phyloP scores from a whole-genome alignment of 768 basidiomycete species.

The Macrocybe gigantea region DNA sequence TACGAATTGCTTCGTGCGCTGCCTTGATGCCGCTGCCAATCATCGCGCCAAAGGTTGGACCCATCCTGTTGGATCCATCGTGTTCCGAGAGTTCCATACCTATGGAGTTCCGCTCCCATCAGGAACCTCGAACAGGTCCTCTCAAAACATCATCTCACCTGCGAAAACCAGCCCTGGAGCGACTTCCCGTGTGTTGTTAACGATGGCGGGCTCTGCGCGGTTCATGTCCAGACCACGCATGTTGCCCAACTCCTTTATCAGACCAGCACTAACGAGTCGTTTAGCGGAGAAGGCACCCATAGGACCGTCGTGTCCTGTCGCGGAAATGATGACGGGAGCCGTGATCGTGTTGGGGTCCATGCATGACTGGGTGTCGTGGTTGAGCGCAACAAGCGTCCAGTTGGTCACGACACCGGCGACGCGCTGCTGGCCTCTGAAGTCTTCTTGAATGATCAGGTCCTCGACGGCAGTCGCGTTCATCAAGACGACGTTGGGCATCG shows the following conservation, averaged over 20 bases:
- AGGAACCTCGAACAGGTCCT: not conserved
- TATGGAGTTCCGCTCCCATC: constrained; percentile 15
- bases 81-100: constrained; percentile 84
- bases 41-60: constrained; percentile 79
- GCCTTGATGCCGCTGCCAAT: constrained; percentile 72
- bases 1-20: constrained; percentile 55
- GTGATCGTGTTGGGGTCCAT: constrained; percentile 81
- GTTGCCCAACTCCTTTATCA: constrained; percentile 69
- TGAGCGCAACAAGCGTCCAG: constrained; percentile 46
- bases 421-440: constrained; percentile 46
- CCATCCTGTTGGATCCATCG: constrained; percentile 75
- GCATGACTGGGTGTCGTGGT: constrained; percentile 73
- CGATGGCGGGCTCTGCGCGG: constrained; percentile 76
- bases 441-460: constrained; percentile 66
- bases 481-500: constrained; percentile 64
- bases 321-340: constrained; percentile 67
- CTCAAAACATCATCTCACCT: constrained; percentile 32
- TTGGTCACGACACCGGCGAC: constrained; percentile 47
- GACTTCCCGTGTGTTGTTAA: constrained; percentile 73
- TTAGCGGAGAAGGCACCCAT: constrained; percentile 84
- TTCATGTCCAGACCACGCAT: constrained; percentile 82
- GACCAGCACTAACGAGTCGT: constrained; percentile 68
- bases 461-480: constrained; percentile 82
- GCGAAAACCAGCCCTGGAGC: constrained; percentile 70
- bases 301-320: constrained; percentile 73